Conservation (phyloP, 768 basidiomycete genomes). For the Dioszegia hungarica region DNA sequence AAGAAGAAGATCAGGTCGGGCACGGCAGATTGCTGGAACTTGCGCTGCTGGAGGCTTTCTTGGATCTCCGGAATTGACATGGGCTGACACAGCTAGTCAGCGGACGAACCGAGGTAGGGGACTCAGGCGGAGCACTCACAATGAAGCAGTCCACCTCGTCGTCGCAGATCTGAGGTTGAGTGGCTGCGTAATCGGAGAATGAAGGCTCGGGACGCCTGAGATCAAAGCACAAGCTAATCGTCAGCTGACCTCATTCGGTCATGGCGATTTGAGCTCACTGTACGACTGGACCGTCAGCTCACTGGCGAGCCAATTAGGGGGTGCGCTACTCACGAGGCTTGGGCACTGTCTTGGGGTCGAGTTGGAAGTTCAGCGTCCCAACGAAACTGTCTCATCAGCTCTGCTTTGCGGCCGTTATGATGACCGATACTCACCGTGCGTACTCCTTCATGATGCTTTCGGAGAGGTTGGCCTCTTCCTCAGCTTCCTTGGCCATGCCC, state of each 20-base stretch:
- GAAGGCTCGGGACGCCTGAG: not conserved
- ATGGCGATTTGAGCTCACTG: not conserved
- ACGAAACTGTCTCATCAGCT: not conserved
- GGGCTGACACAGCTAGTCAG: not conserved
- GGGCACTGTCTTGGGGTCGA: not conserved
- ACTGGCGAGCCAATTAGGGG: not conserved
- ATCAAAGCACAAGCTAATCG: constrained; percentile 1
- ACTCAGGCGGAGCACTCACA: not conserved
- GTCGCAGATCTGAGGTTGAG: not conserved
- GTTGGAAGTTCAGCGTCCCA: not conserved
- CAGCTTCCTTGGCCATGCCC: not conserved
- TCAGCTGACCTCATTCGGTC: not conserved
- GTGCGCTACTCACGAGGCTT: not conserved
- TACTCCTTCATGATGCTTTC: not conserved
- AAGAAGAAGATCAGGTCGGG: constrained; percentile 7
- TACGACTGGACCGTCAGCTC: not conserved
- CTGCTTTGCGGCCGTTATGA: no score
- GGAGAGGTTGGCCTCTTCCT: not conserved
- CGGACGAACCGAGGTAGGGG: not conserved
- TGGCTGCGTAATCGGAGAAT: not conserved
- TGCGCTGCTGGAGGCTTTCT: not conserved
- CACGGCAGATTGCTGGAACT: not conserved
- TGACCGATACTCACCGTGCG: not conserved
- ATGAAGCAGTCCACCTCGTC: not conserved
- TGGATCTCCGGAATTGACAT: not conserved